Evolutionary conservation across 2,329 filamentous ascomycete genomes (phyloP).

Genomic region (Xylariaceae sp.): DNA sequence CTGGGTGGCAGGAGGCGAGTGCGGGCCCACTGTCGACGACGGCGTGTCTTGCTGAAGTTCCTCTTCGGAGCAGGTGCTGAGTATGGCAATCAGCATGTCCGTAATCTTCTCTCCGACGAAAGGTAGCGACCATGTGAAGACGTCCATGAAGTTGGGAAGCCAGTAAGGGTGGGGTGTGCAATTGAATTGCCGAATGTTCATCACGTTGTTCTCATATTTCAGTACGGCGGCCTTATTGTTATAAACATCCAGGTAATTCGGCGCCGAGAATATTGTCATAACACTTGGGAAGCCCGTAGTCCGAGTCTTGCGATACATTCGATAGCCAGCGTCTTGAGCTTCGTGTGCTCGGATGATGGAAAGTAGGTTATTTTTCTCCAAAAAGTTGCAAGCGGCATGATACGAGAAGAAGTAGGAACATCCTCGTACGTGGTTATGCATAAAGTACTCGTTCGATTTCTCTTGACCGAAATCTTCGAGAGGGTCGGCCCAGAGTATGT

Average conservation of each 20-base stretch:
- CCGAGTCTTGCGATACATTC: slow-evolving; percentile 98
- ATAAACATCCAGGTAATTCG: slow-evolving; percentile 98
- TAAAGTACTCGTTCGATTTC: slow-evolving; percentile 94
- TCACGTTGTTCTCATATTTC: slow-evolving; percentile 99
- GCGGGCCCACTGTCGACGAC: slow-evolving; percentile 61
- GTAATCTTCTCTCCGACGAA: slow-evolving; percentile 99
- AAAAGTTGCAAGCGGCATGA: slow-evolving; percentile 89
- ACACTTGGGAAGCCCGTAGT: slow-evolving; percentile 98
- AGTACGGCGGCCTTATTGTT: slow-evolving; percentile 99
- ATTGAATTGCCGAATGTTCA: slow-evolving; percentile 99
- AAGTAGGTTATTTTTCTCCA: slow-evolving; percentile 97
- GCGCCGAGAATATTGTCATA: slow-evolving; percentile 99
- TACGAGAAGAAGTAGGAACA: slow-evolving; percentile 99
- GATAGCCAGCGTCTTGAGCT: slow-evolving; percentile 95
- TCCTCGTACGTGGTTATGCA: slow-evolving; percentile 96
- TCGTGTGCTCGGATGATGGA: slow-evolving; percentile 97
- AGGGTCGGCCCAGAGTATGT: slow-evolving; percentile 97
- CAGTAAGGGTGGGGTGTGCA: slow-evolving; percentile 99
- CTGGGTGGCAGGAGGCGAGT: slow-evolving; percentile 58
- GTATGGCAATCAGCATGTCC: slow-evolving; percentile 97
- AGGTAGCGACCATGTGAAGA: slow-evolving; percentile 99
- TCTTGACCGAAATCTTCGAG: slow-evolving; percentile 98
- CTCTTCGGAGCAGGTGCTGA: slow-evolving; percentile 98
- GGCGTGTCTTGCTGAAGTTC: slow-evolving; percentile 86
- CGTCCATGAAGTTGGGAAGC: slow-evolving; percentile 99